Percentiles rank a stretch among this genome's conserved stretches.
Evolutionary conservation across 2,329 filamentous ascomycete species (phyloP).

Genomic region (Colletotrichum neosansevieriae): DNA sequence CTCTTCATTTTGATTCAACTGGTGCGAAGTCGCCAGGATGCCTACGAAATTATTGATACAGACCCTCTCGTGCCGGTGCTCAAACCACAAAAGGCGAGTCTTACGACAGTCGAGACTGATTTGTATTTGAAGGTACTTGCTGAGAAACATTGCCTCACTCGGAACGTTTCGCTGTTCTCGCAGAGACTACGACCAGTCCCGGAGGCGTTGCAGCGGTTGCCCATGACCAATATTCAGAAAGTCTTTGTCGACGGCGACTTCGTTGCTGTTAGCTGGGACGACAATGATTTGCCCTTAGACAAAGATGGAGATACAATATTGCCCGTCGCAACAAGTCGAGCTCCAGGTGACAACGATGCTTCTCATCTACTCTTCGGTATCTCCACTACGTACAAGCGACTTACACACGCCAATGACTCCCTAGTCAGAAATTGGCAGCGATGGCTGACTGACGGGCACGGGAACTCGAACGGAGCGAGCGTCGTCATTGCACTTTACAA

Average conservation of each 20-base stretch:
- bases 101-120: neutral
- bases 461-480: constrained; percentile 57
- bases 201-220: constrained; percentile 1
- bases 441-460: constrained; percentile 58
- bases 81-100: neutral
- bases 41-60: constrained; percentile 27
- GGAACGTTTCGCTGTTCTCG: constrained; percentile 28
- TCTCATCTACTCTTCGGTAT: constrained; percentile 51
- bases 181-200: constrained; percentile 14
- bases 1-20: constrained; percentile 31
- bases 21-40: constrained; percentile 23
- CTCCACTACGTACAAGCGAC: constrained; percentile 55
- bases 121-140: constrained; percentile 21
- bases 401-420: constrained; percentile 53
- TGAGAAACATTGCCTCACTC: constrained; percentile 29
- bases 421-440: constrained; percentile 58
- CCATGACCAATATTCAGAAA: constrained; percentile 20
- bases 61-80: constrained; percentile 34
- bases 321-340: constrained; percentile 48
- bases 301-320: constrained; percentile 41
- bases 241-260: constrained; percentile 14
- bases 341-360: constrained; percentile 51
- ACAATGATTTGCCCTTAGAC: neutral
- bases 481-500: constrained; percentile 57
- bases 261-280: constrained; percentile 21